Percentiles rank a stretch among this genome's conserved stretches.
Conservation (phyloP, 371 early-diverging fungal species). For the Sporodiniella umbellata region DNA sequence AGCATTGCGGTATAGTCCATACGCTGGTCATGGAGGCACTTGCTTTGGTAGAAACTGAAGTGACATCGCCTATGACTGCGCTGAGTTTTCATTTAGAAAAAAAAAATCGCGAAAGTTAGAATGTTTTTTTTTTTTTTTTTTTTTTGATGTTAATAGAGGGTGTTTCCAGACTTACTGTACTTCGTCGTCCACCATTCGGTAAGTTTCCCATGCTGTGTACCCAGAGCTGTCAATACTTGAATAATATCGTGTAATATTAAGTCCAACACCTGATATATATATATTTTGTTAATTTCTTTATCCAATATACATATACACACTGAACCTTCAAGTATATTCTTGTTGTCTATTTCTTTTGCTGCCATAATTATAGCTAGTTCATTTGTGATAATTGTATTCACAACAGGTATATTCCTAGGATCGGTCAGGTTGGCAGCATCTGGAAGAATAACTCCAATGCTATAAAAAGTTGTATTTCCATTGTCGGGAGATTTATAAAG, state of each 20-base stretch:
- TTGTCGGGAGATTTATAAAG: not conserved
- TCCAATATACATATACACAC: not conserved
- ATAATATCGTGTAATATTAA: slow-evolving; percentile 29
- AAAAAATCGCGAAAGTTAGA: too few relatives aligned
- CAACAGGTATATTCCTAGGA: slow-evolving; percentile 2
- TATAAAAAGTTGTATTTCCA: slow-evolving; percentile 18
- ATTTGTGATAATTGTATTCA: slow-evolving; percentile 34
- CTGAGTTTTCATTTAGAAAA: slow-evolving; percentile 5
- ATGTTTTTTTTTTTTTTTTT: too few relatives aligned
- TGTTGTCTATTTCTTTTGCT: slow-evolving; percentile 10
- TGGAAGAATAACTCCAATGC: slow-evolving; percentile 35
- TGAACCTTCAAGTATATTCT: slow-evolving; percentile 27
- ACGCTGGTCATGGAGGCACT: slow-evolving; percentile 37
- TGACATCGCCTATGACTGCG: slow-evolving; percentile 43
- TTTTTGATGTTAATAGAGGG: not conserved
- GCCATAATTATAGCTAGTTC: slow-evolving; percentile 31
- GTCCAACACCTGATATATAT: slow-evolving; percentile 22
- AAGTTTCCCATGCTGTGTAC: slow-evolving; percentile 27
- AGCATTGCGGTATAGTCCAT: slow-evolving; percentile 39
- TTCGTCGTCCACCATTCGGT: slow-evolving; percentile 26
- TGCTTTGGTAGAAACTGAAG: slow-evolving; percentile 26
- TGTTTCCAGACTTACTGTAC: slow-evolving; percentile 24
- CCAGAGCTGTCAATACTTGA: slow-evolving; percentile 24
- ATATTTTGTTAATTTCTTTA: not conserved
- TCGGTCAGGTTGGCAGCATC: slow-evolving; percentile 6